A percentile compares a stretch with the other conserved stretches of the same genome.
phyloP scores from a whole-genome alignment of 2,329 filamentous ascomycete genomes.

The Fusarium illudens region DNA sequence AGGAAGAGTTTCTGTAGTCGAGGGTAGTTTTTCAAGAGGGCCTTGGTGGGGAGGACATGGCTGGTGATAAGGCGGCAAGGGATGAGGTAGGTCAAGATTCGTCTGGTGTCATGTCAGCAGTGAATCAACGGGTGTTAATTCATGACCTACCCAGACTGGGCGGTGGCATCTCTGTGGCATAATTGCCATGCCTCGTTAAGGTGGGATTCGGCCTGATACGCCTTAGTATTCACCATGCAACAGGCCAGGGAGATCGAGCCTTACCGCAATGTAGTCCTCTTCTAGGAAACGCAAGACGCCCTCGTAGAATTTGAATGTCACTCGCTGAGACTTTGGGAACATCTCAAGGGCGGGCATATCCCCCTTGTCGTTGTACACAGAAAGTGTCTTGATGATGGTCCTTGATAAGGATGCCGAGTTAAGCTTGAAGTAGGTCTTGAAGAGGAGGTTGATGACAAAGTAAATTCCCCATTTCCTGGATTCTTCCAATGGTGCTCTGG shows the following conservation, averaged over 20 bases:
- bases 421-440: constrained; percentile 98
- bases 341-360: constrained; percentile 83
- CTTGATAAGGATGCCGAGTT: constrained; percentile 90
- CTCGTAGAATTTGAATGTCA: constrained; percentile 96
- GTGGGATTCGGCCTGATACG: constrained; percentile 74
- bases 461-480: constrained; percentile 99
- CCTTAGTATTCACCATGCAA: not conserved
- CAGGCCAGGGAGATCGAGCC: constrained; percentile 13
- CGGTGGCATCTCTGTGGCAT: constrained; percentile 75
- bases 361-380: constrained; percentile 71
- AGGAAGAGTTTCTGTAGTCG: constrained; percentile 79
- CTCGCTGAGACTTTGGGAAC: constrained; percentile 89
- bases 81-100: constrained; percentile 94
- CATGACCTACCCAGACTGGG: constrained; percentile 79
- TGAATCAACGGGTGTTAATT: not conserved
- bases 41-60: constrained; percentile 79
- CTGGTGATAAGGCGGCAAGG: constrained; percentile 90
- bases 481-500: constrained; percentile 78
- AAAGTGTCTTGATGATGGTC: constrained; percentile 85
- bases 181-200: constrained; percentile 83
- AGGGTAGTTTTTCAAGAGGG: constrained; percentile 78
- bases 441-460: constrained; percentile 90
- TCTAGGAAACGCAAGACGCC: constrained; percentile 94
- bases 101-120: constrained; percentile 55
- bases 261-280: constrained; percentile 85